Conservation (phyloP, 805 yeast genomes). For the Candida sanyiensis region DNA sequence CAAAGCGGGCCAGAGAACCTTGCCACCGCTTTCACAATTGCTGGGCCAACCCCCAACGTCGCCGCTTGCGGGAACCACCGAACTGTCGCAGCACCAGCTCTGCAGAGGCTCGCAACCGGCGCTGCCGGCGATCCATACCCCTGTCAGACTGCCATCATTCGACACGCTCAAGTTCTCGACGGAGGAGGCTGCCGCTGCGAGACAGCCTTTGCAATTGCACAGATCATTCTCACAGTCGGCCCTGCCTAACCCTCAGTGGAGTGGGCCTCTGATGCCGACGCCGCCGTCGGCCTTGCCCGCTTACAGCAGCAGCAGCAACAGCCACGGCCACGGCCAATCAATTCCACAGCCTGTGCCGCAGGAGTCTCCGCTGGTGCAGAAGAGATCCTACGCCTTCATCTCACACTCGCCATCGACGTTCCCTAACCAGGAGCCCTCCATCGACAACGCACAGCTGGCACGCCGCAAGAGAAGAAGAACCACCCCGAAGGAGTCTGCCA, state of each 20-base stretch:
- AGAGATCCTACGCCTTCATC: conserved; percentile 70
- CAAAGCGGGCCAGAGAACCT: neutral
- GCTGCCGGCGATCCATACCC: conserved; percentile 16
- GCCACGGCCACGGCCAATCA: neutral
- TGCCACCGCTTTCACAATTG: conserved; percentile 7
- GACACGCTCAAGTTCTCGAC: conserved; percentile 21
- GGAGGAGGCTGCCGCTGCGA: neutral
- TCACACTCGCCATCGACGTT: conserved; percentile 89
- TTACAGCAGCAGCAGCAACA: conserved; percentile 3
- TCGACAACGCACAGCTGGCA: conserved; percentile 88
- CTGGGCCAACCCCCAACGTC: conserved; percentile 1
- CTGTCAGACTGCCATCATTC: conserved; percentile 25
- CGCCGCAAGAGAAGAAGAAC: conserved; percentile 95
- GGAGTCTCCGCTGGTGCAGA: conserved; percentile 26
- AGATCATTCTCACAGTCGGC: conserved; percentile 10
- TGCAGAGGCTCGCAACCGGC: neutral
- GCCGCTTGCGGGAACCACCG: conserved; percentile 14
- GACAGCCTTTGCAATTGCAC: conserved; percentile 4
- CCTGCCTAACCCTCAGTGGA: conserved; percentile 7
- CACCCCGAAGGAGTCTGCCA: conserved; percentile 75
- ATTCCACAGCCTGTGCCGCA: conserved; percentile 8
- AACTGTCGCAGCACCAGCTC: conserved; percentile 8
- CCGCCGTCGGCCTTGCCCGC: too few species aligned
- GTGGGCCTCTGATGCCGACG: conserved; percentile 9
- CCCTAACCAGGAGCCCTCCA: conserved; percentile 73